These are phyloP conservation scores for Penicillium malachiteum DNA, from an alignment of 495 filamentous ascomycete genomes.

Conservation along the genomic window DNA sequence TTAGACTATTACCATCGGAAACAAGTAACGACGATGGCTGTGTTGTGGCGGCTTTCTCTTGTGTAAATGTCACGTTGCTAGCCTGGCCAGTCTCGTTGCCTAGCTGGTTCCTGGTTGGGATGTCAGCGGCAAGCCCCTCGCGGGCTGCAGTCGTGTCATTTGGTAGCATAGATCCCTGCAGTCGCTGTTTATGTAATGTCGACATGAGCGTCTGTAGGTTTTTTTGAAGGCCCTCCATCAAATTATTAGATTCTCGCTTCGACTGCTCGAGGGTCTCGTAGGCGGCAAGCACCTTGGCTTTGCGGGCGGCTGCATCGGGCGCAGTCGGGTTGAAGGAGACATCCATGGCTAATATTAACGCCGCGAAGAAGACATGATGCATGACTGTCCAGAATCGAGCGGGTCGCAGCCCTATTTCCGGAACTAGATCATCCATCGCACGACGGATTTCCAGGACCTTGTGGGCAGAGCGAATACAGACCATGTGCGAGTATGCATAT, in stretches of 20 bases:
- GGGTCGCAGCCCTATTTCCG: conserved; percentile 13
- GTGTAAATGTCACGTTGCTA: neutral
- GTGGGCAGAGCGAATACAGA: conserved; percentile 28
- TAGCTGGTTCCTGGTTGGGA: neutral
- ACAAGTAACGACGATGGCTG: conserved; percentile 2
- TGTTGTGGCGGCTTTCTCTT: neutral
- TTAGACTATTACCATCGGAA: conserved; percentile 2
- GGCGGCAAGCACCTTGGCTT: conserved; percentile 24
- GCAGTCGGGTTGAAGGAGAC: conserved; percentile 27
- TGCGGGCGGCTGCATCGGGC: conserved; percentile 20
- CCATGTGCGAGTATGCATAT: conserved; percentile 28
- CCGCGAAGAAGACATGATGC: conserved; percentile 31
- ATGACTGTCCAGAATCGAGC: conserved; percentile 24
- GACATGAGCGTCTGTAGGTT: conserved; percentile 30
- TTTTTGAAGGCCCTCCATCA: conserved; percentile 24
- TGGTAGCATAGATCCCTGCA: neutral
- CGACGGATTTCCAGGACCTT: conserved; percentile 27
- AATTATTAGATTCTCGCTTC: conserved; percentile 18
- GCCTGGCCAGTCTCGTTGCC: neutral
- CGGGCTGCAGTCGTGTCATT: neutral
- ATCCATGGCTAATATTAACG: conserved; percentile 29
- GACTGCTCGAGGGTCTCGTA: conserved; percentile 25
- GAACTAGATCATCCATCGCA: conserved; percentile 23
- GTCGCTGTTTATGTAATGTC: conserved; percentile 19
- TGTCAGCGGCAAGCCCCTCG: neutral